Base-by-base conservation (phyloP, 805 yeast genomes). In the Kodamaea nitidulidarum region DNA sequence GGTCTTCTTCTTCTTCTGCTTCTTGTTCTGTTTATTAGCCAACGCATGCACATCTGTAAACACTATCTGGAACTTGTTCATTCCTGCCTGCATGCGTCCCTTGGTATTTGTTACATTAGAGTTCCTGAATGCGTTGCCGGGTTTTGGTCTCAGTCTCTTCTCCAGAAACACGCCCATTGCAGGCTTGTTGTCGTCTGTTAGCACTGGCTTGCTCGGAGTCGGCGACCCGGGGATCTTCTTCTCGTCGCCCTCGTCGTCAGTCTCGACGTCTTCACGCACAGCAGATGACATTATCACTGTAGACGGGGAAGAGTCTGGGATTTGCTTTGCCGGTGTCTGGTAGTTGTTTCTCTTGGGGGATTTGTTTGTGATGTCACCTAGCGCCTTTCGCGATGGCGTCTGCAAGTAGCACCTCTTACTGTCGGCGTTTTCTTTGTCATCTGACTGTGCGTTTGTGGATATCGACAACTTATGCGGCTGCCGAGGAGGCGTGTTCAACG, bases 11-110 rank as follows among this genome's bases (percentile, higher is more conserved):
- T 16, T 17, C 11, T n/a, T 14, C 25, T 35, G 38, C 38, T 46
- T 44, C 41, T 42, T 43, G 24, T 39, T 41, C 20, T 40, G 43
- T 11, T 40, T 46, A 22, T 42, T 43, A 37, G 41, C 44, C 33
- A 43, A 41, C 7, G 47, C 42, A 35, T 43, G 47, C 2, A 69
- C 65, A 47, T 70, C 75, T 3, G 73, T 58, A 37, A 71, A 61
- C 2, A 70, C 70, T 42, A 71, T 70, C 50, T 71, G 76, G 48
- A 71, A 71, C 50, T 67, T 67, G 47, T 66, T 66, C 61, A 67
- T 60, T 10, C 70, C 69, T 9, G 65, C 61, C 47, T 63, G 61
- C 63, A 59, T 60, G 36, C 41, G 40, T 7, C 45, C 25, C 10
- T 35, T 36, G n/a, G 43, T 31, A 2, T 14, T 11, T 24, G 28